These are phyloP conservation scores for Penstemon davidsonii DNA, from an alignment of 257 asterid genomes.

Conservation along the genomic window DNA sequence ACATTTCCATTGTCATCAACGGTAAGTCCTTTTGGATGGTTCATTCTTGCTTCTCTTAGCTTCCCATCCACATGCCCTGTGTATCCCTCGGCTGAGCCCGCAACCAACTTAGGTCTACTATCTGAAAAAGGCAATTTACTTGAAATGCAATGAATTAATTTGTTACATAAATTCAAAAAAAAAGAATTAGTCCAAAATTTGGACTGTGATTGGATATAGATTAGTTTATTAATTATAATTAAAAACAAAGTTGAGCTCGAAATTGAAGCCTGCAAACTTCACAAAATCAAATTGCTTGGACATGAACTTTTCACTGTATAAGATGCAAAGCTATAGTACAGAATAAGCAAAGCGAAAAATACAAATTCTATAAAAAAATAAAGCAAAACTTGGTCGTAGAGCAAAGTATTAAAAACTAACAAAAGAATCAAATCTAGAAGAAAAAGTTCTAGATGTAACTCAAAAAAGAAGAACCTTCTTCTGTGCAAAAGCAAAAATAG, in stretches of 20 bases:
- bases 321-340: constrained; percentile 33
- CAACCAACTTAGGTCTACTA: constrained; percentile 84
- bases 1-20: constrained; percentile 78
- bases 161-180: no score
- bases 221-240: no score
- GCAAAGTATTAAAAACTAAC: constrained; percentile 41
- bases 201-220: no score
- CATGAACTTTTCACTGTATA: constrained; percentile 23
- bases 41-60: constrained; percentile 84
- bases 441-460: constrained; percentile 26
- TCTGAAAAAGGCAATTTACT: constrained; percentile 46
- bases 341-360: constrained; percentile 28
- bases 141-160: neutral
- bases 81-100: constrained; percentile 92
- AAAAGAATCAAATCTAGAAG: constrained; percentile 45
- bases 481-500: constrained; percentile 50
- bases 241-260: neutral
- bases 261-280: neutral
- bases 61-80: constrained; percentile 90
- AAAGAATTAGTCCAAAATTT: no score
- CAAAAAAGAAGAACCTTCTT: constrained; percentile 45
- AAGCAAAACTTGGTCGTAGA: constrained; percentile 37
- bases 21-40: constrained; percentile 87
- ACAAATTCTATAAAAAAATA: constrained; percentile 42
- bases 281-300: neutral